Evolutionary conservation across 805 yeast species (phyloP), one percentile per base, ranked within the genome.

Genomic region (Debaryomyces tyrocola): DNA sequence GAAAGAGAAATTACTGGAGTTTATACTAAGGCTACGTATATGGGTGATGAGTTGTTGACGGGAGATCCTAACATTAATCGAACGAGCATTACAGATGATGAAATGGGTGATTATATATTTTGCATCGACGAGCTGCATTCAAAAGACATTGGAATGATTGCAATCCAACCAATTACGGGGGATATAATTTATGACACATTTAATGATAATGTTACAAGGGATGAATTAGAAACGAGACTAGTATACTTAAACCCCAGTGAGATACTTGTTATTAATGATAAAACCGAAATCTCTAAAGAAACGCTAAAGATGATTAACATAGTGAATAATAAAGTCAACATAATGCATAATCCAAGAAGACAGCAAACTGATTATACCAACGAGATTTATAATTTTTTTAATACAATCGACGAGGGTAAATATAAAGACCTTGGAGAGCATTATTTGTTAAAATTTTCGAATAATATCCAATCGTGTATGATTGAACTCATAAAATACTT

Each of bases 11-110:
- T 94, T 6, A 78, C 91, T 0, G 79, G 82, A 7, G 82, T 89
- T 0, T 89, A 84, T 60, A 89, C 97, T 0, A 78, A 78, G 43
- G 96, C 95, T 0, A 91, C 98, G 0, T 89, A 85, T 65, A 78
- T 89, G 53, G 91, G 84, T 43, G 84, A 78, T 46, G 78, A 77
- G 41, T 68, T 54, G 35, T 48, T 51, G 9, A 48, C 53, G 2
- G 53, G 55, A 14, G 63, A 56, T 24, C 52, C 55, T 8, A 47
- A 49, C 20, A 43, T 43, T 18, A 52, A 50, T 27, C 41, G 44
- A 15, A 47, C 41, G 8, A 44, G 27, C 10, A 38, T 46, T n/a
- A 54, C 48, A 35, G 67, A 60, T n/a, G 55, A 55, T 6, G 69
- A 64, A 24, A 51, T 56, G 15, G 72, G 77, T 0, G 70, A 71